Evolutionary conservation across 495 filamentous ascomycete species (phyloP).

Genomic region (Daldinia vernicosa): DNA sequence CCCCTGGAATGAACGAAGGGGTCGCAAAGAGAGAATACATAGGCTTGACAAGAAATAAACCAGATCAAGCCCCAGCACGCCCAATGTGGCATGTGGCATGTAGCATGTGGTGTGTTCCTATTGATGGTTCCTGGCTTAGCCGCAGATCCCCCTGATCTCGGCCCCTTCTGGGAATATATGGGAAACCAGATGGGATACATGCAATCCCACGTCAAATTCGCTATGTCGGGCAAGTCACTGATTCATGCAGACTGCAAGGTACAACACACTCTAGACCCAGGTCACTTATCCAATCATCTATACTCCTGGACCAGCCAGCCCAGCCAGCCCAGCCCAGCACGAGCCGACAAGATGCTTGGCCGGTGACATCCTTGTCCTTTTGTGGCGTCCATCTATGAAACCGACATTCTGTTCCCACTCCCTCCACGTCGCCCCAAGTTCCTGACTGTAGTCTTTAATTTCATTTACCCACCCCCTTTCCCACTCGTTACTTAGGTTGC

Average conservation of each 20-base stretch:
- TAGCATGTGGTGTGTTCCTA: conserved; percentile 36
- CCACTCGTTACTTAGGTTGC: conserved; percentile 29
- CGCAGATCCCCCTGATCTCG: conserved; percentile 42
- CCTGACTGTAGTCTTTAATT: conserved; percentile 32
- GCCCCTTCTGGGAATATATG: conserved; percentile 16
- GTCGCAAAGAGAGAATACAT: conserved; percentile 10
- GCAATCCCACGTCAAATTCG: conserved; percentile 5
- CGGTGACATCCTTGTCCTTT: conserved; percentile 20
- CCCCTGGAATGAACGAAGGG: conserved; percentile 40
- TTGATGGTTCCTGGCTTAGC: conserved; percentile 34
- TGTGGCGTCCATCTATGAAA: conserved; percentile 41
- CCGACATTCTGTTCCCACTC: conserved; percentile 36
- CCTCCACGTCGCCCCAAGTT: conserved; percentile 33
- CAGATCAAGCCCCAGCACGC: conserved; percentile 14
- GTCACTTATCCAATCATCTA: conserved; percentile 3
- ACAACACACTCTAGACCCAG: conserved; percentile 8
- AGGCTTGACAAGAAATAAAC: conserved; percentile 13
- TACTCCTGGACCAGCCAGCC: not conserved
- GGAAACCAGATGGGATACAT: conserved; percentile 18
- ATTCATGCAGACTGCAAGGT: conserved; percentile 39
- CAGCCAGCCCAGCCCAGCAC: not conserved
- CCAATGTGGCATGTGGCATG: conserved; percentile 19
- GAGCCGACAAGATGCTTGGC: conserved; percentile 7
- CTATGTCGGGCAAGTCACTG: conserved; percentile 23
- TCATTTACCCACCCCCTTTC: conserved; percentile 43